Conservation (phyloP, 2,329 filamentous ascomycete genomes). For the Diaporthe capsici region DNA sequence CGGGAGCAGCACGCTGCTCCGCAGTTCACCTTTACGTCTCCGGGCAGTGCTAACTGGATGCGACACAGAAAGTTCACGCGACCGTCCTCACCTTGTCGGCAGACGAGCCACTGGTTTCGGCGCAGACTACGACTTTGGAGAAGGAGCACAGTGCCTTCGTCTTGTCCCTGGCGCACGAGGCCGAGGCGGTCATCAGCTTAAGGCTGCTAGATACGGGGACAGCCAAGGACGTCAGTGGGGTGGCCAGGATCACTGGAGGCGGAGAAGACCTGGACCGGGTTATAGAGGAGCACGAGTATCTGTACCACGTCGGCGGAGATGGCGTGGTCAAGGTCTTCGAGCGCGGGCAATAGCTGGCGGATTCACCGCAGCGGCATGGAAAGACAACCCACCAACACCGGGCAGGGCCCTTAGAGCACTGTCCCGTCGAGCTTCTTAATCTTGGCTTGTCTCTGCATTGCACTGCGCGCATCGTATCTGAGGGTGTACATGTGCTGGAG, state of each 20-base stretch:
- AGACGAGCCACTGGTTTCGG: constrained; percentile 78
- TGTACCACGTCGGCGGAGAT: constrained; percentile 87
- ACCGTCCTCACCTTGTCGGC: constrained; percentile 79
- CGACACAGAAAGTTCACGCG: constrained; percentile 70
- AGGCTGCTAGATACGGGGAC: constrained; percentile 86
- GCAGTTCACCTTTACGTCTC: background rate
- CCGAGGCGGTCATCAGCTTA: constrained; percentile 78
- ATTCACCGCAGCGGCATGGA: constrained; percentile 39
- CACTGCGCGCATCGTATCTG: background rate
- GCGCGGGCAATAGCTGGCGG: constrained; percentile 71
- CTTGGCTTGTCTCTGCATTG: constrained; percentile 29
- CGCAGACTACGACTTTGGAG: constrained; percentile 75
- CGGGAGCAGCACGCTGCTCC: background rate
- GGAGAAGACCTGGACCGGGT: constrained; percentile 48
- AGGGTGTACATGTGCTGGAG: constrained; percentile 2
- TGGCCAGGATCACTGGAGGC: constrained; percentile 80
- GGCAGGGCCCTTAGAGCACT: background rate
- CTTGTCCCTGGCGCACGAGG: constrained; percentile 80
- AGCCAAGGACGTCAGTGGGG: constrained; percentile 92
- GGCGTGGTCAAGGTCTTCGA: constrained; percentile 88
- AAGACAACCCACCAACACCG: constrained; percentile 41
- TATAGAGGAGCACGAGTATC: constrained; percentile 76
- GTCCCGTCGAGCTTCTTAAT: background rate
- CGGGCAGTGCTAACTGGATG: constrained; percentile 25
- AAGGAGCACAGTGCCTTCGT: constrained; percentile 79